Conservation (phyloP, 176 grass and related monocot genomes). For the Neostapfia colusana region DNA sequence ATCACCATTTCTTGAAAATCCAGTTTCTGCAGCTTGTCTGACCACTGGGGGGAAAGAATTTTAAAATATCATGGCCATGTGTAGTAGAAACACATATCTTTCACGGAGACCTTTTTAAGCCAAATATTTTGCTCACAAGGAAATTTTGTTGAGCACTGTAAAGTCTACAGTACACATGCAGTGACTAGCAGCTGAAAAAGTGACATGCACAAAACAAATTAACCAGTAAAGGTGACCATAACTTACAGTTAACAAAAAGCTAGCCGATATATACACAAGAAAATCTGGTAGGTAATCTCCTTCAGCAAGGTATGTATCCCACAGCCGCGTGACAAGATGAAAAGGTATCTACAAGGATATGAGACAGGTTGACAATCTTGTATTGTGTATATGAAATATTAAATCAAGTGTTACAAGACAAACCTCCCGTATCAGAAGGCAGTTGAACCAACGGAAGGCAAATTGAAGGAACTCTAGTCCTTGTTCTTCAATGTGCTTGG, state of each 20-base stretch:
- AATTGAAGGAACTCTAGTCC: slow-evolving; percentile 98
- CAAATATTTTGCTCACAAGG: neutral
- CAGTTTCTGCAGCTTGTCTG: slow-evolving; percentile 82
- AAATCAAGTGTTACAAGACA: neutral
- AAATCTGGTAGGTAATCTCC: slow-evolving; percentile 93
- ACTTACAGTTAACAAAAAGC: slow-evolving; percentile 96
- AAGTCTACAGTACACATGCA: neutral
- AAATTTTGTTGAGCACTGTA: neutral
- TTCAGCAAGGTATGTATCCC: slow-evolving; percentile 98
- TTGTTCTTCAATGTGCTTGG: slow-evolving; percentile 95
- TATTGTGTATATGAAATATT: neutral
- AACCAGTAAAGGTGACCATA: neutral
- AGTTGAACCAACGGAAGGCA: slow-evolving; percentile 98
- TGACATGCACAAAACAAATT: neutral
- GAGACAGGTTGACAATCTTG: neutral
- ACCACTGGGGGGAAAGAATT: slow-evolving; percentile 59
- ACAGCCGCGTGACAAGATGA: slow-evolving; percentile 85
- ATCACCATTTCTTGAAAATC: slow-evolving; percentile 99
- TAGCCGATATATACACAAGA: slow-evolving; percentile 97
- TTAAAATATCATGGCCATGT: neutral
- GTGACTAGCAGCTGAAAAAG: neutral
- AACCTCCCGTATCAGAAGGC: slow-evolving; percentile 97
- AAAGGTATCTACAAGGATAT: slow-evolving; percentile 75
- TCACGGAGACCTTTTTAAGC: neutral
- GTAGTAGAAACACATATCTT: neutral